These are phyloP conservation scores for Astrocystis sublimbata DNA, from an alignment of 495 filamentous ascomycete species.

Conservation along the genomic window DNA sequence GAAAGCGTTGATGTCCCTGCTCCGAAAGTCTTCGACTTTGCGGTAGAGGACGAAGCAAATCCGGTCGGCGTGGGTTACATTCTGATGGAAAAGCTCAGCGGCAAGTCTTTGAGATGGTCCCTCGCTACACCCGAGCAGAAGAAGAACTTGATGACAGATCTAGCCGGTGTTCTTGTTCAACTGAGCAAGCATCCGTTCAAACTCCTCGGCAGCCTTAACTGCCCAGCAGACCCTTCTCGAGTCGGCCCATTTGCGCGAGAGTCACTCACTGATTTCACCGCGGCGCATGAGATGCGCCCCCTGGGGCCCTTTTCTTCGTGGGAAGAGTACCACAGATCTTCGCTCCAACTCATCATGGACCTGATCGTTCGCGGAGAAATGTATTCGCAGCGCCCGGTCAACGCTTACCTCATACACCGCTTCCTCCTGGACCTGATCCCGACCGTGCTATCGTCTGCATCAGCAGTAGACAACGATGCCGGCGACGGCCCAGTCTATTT, in stretches of 20 bases:
- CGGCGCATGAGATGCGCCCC: slow-evolving; percentile 14
- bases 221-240: no score
- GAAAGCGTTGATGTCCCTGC: slow-evolving; percentile 16
- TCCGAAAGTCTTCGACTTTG: slow-evolving; percentile 32
- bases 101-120: slow-evolving; percentile 36
- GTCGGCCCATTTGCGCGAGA: slow-evolving; percentile 37
- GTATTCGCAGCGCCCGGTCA: slow-evolving; percentile 27
- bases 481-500: slow-evolving; percentile 8
- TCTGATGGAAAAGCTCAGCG: slow-evolving; percentile 43
- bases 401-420: slow-evolving; percentile 44
- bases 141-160: slow-evolving; percentile 36
- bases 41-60: slow-evolving; percentile 29
- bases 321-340: slow-evolving; percentile 25
- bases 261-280: slow-evolving; percentile 30
- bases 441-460: no score
- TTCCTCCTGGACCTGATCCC: slow-evolving; percentile 38
- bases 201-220: slow-evolving; percentile 36
- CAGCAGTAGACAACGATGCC: no score
- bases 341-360: slow-evolving; percentile 25
- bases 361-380: slow-evolving; percentile 37
- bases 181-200: slow-evolving; percentile 34
- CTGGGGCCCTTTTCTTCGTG: slow-evolving; percentile 26
- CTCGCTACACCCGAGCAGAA: slow-evolving; percentile 28
- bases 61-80: slow-evolving; percentile 39
- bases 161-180: slow-evolving; percentile 43